These are phyloP conservation scores for Viola pubescens DNA, from an alignment of 441 rosid genomes.

Conservation along the genomic window DNA sequence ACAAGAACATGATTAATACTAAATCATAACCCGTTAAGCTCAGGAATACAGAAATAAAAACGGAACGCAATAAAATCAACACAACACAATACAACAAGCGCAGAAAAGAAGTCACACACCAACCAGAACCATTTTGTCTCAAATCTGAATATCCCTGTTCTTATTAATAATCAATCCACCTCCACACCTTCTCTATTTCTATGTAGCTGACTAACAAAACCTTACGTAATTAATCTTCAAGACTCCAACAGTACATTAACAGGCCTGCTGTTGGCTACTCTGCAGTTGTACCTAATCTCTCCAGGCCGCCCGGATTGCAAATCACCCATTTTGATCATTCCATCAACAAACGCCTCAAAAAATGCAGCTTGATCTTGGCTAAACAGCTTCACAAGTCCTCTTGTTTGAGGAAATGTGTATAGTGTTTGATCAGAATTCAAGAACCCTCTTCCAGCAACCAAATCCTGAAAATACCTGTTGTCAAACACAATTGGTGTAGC, in stretches of 20 bases:
- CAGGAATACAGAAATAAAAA: no score
- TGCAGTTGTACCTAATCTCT: constrained; percentile 65
- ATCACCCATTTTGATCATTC: constrained; percentile 85
- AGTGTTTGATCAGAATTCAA: constrained; percentile 81
- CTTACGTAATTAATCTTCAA: constrained; percentile 6
- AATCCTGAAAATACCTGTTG: constrained; percentile 68
- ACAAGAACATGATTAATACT: no score
- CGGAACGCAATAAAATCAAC: no score
- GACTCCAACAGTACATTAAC: constrained; percentile 22
- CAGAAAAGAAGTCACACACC: no score
- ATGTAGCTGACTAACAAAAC: no score
- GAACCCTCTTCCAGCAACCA: constrained; percentile 75
- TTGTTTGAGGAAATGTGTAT: constrained; percentile 43
- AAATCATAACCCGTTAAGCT: no score
- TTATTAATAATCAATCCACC: no score
- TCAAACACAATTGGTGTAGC: constrained; percentile 63
- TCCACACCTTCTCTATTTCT: no score
- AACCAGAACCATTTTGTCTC: no score
- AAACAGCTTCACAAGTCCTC: constrained; percentile 39
- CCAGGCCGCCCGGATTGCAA: constrained; percentile 62
- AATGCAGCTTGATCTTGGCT: constrained; percentile 47
- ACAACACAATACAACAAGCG: no score
- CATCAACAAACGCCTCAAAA: constrained; percentile 60
- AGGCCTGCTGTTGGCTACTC: constrained; percentile 45
- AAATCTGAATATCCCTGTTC: no score